These are phyloP conservation scores for Hypoxylon sp. DNA, from an alignment of 2,329 filamentous ascomycete genomes.

Conservation along the genomic window DNA sequence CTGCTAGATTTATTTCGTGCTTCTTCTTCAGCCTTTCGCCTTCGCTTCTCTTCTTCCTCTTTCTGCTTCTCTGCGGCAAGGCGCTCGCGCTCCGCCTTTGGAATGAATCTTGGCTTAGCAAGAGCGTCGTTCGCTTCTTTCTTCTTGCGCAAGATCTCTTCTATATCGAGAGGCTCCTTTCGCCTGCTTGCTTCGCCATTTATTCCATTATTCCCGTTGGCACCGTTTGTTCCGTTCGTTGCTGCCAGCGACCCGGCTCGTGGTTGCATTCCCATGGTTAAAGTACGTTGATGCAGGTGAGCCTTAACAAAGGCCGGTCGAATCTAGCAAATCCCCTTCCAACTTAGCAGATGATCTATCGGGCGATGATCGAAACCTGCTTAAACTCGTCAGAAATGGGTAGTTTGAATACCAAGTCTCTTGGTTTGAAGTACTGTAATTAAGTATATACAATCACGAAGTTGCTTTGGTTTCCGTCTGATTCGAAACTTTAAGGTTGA, in stretches of 20 bases:
- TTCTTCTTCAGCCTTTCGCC: constrained; percentile 51
- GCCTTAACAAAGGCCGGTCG: constrained; percentile 1
- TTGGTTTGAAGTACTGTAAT: neutral
- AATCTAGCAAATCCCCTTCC: constrained; percentile 1
- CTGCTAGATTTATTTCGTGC: constrained; percentile 28
- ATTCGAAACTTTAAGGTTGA: constrained; percentile 13
- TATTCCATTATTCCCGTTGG: constrained; percentile 24
- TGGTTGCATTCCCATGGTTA: constrained; percentile 48
- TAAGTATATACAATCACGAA: neutral
- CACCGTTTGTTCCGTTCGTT: constrained; percentile 34
- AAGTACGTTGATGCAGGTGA: constrained; percentile 15
- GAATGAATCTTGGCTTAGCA: constrained; percentile 85
- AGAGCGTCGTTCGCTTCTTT: constrained; percentile 86
- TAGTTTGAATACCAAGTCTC: neutral
- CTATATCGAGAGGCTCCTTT: constrained; percentile 77
- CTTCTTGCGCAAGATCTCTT: constrained; percentile 87
- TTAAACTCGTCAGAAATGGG: too few relatives aligned
- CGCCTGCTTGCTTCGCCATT: constrained; percentile 38
- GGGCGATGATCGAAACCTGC: neutral
- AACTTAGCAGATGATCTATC: neutral
- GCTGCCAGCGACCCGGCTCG: constrained; percentile 41
- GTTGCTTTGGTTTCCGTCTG: constrained; percentile 23
- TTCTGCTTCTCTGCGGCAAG: constrained; percentile 77
- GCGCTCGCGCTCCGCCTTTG: constrained; percentile 78
- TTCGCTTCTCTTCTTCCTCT: constrained; percentile 69